Evolutionary conservation across 306 rosid species (phyloP), one percentile per base, ranked within the genome.

Genomic region (Vachellia pachyceras): DNA sequence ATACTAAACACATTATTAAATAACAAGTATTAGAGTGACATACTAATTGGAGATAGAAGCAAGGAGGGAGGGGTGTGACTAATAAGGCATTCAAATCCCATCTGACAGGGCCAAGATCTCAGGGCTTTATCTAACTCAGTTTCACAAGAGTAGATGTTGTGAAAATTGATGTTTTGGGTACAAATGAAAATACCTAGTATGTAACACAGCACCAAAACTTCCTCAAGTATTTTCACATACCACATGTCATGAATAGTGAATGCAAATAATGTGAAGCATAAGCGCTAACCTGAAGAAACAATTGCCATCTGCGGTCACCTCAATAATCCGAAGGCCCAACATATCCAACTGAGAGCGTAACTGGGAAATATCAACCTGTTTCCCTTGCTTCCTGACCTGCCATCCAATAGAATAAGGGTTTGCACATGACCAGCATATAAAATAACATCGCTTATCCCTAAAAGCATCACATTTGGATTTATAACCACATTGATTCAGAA

Each of bases 271-370:
- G 58, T 55, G 68, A 77, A 42, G 67, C 69, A 84, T 68, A 69
- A 52, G 50, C n/a, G 49, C 92, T 84, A 44, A 91, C 97, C 94
- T 93, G 92, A 93, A 93, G 78, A 93, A 91, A 85, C 97, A 93
- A 91, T 93, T 91, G 73, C 97, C 97, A 81, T 93, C 96, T 73
- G 97, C 90, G 41, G 96, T 93, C 82, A 91, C 94, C 86, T 91
- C 90, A 71, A 83, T 71, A 74, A 91, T 88, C 75, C 83, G 85
- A n/a, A 93, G 87, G 83, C 89, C 90, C 61, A 93, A 79, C 20
- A 82, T 87, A 85, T 91, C 94, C 88, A 93, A 85, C 88, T 91
- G 97, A 79, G 82, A 64, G 54, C 87, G 83, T 72, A 93, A 86
- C 84, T 85, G 92, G 69, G 91, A 83, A 77, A 76, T 58, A 80